phyloP scores from a whole-genome alignment of 2,329 filamentous ascomycete genomes.

The Fusarium decemcellulare region DNA sequence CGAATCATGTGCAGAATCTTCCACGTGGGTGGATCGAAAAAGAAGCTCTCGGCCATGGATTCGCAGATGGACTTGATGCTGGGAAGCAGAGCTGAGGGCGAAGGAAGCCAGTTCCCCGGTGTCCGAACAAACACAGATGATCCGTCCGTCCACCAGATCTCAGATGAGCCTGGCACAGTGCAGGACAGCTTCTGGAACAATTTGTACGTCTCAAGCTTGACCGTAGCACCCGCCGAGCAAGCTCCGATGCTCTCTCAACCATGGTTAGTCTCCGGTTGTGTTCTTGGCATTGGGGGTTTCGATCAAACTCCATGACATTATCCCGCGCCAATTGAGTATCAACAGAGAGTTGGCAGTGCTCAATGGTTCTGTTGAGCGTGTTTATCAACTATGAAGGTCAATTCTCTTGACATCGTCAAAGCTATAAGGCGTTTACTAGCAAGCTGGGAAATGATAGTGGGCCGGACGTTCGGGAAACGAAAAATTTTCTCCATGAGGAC shows the following conservation, averaged over 20 bases:
- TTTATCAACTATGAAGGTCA: not conserved
- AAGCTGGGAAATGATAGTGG: conserved; percentile 39
- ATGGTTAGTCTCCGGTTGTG: not conserved
- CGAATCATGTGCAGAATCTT: conserved; percentile 39
- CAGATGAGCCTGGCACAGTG: conserved; percentile 35
- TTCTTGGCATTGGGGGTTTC: not conserved
- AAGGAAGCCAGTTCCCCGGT: conserved; percentile 22
- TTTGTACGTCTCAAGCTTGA: conserved; percentile 20
- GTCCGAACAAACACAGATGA: conserved; percentile 25
- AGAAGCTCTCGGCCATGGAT: conserved; percentile 19
- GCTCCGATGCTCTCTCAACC: conserved; percentile 10
- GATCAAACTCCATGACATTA: conserved; percentile 7
- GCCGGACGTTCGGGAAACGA: conserved; percentile 30
- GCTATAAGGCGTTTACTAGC: conserved; percentile 14
- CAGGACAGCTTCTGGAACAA: not conserved
- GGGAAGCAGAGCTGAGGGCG: conserved; percentile 11
- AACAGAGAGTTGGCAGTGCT: not conserved
- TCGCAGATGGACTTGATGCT: conserved; percentile 18
- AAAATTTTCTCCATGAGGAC: conserved; percentile 37
- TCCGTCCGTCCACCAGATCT: conserved; percentile 27
- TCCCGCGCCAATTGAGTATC: conserved; percentile 4
- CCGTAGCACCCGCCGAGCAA: conserved; percentile 21
- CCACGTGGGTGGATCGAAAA: conserved; percentile 41
- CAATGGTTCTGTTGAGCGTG: not conserved
- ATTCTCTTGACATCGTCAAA: not conserved